Percentiles rank a stretch among this genome's conserved stretches.
phyloP scores from a whole-genome alignment of 2,329 filamentous ascomycete species.

The Fusarium pseudograminearum region DNA sequence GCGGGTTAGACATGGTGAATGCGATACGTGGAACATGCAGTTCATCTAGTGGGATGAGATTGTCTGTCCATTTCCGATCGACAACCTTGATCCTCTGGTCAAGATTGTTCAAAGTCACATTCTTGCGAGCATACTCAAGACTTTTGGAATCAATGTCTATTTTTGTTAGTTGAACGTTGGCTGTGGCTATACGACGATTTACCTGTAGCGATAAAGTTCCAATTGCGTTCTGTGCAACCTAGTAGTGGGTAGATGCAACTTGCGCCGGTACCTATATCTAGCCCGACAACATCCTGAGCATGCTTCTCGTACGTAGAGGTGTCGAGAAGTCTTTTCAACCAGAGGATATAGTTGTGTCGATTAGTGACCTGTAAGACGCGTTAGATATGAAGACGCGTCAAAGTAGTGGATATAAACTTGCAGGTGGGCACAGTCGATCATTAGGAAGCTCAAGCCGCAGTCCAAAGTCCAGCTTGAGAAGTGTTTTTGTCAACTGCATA shows the following conservation, averaged over 20 bases:
- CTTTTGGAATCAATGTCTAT: constrained; percentile 80
- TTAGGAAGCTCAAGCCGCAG: constrained; percentile 77
- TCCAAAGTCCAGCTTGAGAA: constrained; percentile 81
- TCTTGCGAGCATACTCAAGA: constrained; percentile 72
- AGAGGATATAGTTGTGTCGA: constrained; percentile 89
- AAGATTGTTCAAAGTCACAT: constrained; percentile 75
- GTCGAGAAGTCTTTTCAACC: constrained; percentile 86
- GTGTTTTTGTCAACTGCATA: constrained; percentile 82
- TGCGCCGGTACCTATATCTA: constrained; percentile 92
- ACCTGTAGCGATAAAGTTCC: constrained; percentile 78
- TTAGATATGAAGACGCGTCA: constrained; percentile 12
- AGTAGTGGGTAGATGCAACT: constrained; percentile 93
- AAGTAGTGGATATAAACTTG: constrained; percentile 54
- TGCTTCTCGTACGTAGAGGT: constrained; percentile 68
- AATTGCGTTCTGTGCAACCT: constrained; percentile 76
- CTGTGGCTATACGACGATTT: not conserved
- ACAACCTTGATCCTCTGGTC: constrained; percentile 73
- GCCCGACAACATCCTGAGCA: constrained; percentile 69
- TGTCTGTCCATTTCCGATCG: constrained; percentile 61
- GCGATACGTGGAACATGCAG: constrained; percentile 68
- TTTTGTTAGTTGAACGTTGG: not conserved
- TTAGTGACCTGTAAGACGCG: constrained; percentile 62
- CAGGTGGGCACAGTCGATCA: constrained; percentile 87
- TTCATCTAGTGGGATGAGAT: constrained; percentile 73
- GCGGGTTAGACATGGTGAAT: constrained; percentile 94